These are phyloP conservation scores for Yarrowia alimentaria DNA, from an alignment of 805 yeast species.

Conservation along the genomic window DNA sequence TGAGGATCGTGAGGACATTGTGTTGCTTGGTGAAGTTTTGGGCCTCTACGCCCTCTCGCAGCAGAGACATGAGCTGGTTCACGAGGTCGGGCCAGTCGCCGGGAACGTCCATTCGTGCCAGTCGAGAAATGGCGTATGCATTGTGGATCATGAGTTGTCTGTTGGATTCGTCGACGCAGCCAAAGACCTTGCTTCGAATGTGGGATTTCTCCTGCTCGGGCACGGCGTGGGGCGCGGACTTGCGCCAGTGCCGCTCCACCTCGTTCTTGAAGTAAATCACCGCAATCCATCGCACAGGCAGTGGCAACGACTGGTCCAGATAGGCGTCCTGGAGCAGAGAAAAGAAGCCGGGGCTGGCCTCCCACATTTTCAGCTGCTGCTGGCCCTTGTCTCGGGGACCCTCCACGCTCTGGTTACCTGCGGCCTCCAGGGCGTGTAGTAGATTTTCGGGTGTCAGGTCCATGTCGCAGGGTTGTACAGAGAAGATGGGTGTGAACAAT, in stretches of 20 bases:
- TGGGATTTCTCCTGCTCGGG: slow-evolving; percentile 65
- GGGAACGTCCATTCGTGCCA: slow-evolving; percentile 84
- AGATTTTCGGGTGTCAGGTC: slow-evolving; percentile 30
- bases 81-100: slow-evolving; percentile 79
- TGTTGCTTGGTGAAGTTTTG: slow-evolving; percentile 50
- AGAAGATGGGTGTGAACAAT: background rate
- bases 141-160: slow-evolving; percentile 75
- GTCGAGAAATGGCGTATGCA: slow-evolving; percentile 76
- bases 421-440: slow-evolving; percentile 45
- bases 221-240: slow-evolving; percentile 55
- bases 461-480: slow-evolving; percentile 1
- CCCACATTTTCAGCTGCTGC: slow-evolving; percentile 67
- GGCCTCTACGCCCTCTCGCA: slow-evolving; percentile 43
- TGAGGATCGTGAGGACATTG: slow-evolving; percentile 63
- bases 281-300: slow-evolving; percentile 81
- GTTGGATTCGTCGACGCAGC: slow-evolving; percentile 64
- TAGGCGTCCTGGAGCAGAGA: slow-evolving; percentile 58
- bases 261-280: slow-evolving; percentile 87
- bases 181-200: slow-evolving; percentile 59
- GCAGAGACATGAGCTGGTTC: slow-evolving; percentile 47
- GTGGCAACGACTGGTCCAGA: slow-evolving; percentile 54
- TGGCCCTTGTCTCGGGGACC: slow-evolving; percentile 66
- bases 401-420: slow-evolving; percentile 43
- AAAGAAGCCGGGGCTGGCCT: slow-evolving; percentile 58
- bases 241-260: slow-evolving; percentile 79